phyloP scores from a whole-genome alignment of 495 filamentous ascomycete species.

The Tuber brumale region DNA sequence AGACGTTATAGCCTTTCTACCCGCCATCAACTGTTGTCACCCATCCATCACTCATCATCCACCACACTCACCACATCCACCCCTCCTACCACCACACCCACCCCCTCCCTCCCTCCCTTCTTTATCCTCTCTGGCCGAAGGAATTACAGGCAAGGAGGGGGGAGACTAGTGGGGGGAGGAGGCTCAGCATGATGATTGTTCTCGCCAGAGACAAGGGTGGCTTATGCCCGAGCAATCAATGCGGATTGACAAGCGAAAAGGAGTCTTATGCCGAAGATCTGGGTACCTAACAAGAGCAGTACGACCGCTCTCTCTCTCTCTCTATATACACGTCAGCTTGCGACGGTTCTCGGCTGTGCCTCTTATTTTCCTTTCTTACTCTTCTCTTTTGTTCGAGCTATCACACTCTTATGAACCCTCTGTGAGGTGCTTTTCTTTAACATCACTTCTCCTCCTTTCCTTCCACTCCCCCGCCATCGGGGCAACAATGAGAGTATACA shows the following conservation, averaged over 20 bases:
- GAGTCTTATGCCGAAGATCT: neutral
- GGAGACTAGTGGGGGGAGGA: neutral
- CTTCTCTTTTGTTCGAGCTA: neutral
- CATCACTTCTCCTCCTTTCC: neutral
- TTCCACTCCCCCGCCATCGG: neutral
- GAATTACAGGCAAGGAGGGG: neutral
- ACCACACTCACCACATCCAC: neutral
- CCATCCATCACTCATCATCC: neutral
- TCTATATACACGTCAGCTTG: conserved; percentile 1
- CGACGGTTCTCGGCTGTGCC: neutral
- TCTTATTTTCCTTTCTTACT: neutral
- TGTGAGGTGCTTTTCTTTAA: conserved; percentile 1
- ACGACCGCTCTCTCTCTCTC: neutral
- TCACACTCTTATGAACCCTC: neutral
- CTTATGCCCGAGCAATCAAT: neutral
- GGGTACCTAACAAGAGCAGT: neutral
- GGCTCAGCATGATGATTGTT: conserved; percentile 3
- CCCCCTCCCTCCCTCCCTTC: neutral
- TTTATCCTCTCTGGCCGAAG: neutral
- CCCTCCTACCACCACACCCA: neutral
- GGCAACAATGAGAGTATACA: neutral
- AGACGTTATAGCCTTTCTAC: neutral
- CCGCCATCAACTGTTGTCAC: neutral
- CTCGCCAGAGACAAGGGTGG: conserved; percentile 3
- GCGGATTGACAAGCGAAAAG: conserved; percentile 1